These are phyloP conservation scores for Penicillium janthinellum DNA, from an alignment of 2,329 filamentous ascomycete species.

Conservation along the genomic window DNA sequence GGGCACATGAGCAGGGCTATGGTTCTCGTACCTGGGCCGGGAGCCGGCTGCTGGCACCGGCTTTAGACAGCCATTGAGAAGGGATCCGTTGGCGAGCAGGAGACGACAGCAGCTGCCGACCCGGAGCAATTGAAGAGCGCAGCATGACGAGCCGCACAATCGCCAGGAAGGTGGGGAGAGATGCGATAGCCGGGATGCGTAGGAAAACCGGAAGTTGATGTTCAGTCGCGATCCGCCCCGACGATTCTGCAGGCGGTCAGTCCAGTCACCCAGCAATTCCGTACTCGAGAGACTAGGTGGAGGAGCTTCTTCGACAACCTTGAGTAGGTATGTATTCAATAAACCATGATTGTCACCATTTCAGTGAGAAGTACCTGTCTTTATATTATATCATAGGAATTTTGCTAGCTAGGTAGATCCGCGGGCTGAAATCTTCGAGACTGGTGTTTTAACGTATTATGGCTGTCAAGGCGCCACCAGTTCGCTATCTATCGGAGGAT, in stretches of 20 bases:
- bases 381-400: too few relatives aligned
- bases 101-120: constrained; percentile 47
- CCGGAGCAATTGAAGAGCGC: constrained; percentile 55
- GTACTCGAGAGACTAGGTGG: neutral
- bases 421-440: too few relatives aligned
- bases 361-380: too few relatives aligned
- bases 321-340: too few relatives aligned
- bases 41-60: constrained; percentile 41
- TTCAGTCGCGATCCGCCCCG: constrained; percentile 44
- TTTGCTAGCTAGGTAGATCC: too few relatives aligned
- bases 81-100: constrained; percentile 39
- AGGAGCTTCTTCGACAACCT: too few relatives aligned
- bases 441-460: too few relatives aligned
- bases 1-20: constrained; percentile 7
- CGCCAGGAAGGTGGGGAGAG: constrained; percentile 31
- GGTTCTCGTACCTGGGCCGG: constrained; percentile 44
- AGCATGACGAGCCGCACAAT: constrained; percentile 56
- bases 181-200: constrained; percentile 30
- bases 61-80: constrained; percentile 48
- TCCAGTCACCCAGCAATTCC: constrained; percentile 16
- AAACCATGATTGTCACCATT: too few relatives aligned
- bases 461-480: too few relatives aligned
- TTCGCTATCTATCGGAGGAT: too few relatives aligned
- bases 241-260: constrained; percentile 37
- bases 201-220: constrained; percentile 37